Conservation (phyloP, 1,139 yeast species). For the Hansenula lynferdii region DNA sequence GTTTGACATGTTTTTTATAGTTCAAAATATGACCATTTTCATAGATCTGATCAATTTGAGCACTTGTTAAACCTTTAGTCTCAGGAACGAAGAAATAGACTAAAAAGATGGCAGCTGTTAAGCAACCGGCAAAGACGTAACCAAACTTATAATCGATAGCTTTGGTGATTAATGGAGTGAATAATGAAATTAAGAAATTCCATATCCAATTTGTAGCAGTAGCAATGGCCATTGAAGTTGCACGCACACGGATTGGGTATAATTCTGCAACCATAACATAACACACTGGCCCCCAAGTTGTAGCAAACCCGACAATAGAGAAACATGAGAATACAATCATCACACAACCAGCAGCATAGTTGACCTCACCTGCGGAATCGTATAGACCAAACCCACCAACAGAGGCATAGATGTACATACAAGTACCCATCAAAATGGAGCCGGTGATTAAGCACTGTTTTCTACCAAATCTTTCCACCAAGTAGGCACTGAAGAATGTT, state of each 20-base stretch:
- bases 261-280: conserved; percentile 42
- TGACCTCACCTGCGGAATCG: conserved; percentile 9
- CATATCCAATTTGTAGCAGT: conserved; percentile 51
- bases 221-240: conserved; percentile 45
- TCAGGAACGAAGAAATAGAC: conserved; percentile 54
- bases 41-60: conserved; percentile 44
- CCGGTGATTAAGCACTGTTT: conserved; percentile 58
- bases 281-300: conserved; percentile 52
- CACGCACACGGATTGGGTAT: conserved; percentile 42
- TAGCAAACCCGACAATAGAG: conserved; percentile 43
- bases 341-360: conserved; percentile 36
- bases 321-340: conserved; percentile 48
- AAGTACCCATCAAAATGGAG: conserved; percentile 28
- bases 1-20: neutral
- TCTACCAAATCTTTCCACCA: conserved; percentile 68
- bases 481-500: conserved; percentile 64
- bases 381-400: conserved; percentile 36
- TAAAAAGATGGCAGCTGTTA: conserved; percentile 35
- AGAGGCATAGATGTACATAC: conserved; percentile 28
- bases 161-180: conserved; percentile 46
- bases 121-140: conserved; percentile 42
- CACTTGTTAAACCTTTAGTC: conserved; percentile 59
- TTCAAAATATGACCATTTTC: conserved; percentile 15
- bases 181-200: conserved; percentile 48
- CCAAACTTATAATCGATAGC: conserved; percentile 40